phyloP scores from a whole-genome alignment of 192 early-diverging fungal genomes.

The Podila epicladia region DNA sequence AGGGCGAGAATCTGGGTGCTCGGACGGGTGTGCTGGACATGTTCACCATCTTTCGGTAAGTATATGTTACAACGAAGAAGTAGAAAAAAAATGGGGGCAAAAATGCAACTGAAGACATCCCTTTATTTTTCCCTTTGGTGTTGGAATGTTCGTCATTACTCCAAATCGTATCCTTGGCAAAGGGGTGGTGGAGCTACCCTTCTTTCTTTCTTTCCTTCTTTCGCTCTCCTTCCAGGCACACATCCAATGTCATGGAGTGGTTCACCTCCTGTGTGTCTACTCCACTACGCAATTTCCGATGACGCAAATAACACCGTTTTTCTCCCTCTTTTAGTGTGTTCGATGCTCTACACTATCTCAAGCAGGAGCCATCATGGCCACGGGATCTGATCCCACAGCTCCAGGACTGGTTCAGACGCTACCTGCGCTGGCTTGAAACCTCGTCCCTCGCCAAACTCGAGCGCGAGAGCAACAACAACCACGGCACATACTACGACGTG shows the following conservation, averaged over 20 bases:
- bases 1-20: slow-evolving; percentile 51
- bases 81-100: too few species aligned
- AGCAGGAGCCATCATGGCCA: slow-evolving; percentile 42
- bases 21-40: slow-evolving; percentile 58
- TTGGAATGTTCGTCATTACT: too few species aligned
- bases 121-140: too few species aligned
- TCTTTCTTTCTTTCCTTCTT: too few species aligned
- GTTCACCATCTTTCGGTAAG: slow-evolving; percentile 54
- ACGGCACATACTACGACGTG: slow-evolving; percentile 69
- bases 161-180: too few species aligned
- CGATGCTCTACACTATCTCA: slow-evolving; percentile 48
- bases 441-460: slow-evolving; percentile 46
- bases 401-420: slow-evolving; percentile 52
- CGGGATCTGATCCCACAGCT: slow-evolving; percentile 40
- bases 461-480: slow-evolving; percentile 56
- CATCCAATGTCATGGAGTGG: too few species aligned
- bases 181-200: too few species aligned
- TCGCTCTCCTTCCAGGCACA: too few species aligned
- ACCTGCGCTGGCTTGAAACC: slow-evolving; percentile 53
- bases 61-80: too few species aligned
- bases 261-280: too few species aligned
- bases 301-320: background rate
- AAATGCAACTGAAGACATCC: too few species aligned
- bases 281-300: slow-evolving; percentile 7
- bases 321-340: slow-evolving; percentile 18